Evolutionary conservation across 768 basidiomycete genomes (phyloP).

Genomic region (Macrolepiota albuminosa): DNA sequence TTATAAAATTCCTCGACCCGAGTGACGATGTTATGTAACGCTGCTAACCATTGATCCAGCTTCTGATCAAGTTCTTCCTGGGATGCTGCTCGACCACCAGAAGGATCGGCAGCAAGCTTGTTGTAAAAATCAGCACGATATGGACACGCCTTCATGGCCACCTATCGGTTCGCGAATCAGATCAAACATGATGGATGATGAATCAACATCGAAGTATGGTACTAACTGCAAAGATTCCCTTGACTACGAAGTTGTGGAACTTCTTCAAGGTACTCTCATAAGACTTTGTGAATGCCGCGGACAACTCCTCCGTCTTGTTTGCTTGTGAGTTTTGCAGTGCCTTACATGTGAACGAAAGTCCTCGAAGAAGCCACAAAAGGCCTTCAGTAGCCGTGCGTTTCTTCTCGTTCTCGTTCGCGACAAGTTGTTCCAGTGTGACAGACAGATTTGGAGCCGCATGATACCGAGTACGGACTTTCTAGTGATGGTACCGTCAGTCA

Average conservation of each 20-base stretch:
- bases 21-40: conserved; percentile 49
- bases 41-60: conserved; percentile 63
- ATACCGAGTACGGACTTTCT: conserved; percentile 91
- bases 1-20: conserved; percentile 59
- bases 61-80: conserved; percentile 51
- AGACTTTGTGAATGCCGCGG: conserved; percentile 68
- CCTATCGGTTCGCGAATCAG: conserved; percentile 24
- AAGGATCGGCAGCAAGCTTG: conserved; percentile 57
- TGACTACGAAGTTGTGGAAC: conserved; percentile 77
- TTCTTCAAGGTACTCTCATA: conserved; percentile 82
- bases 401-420: conserved; percentile 87
- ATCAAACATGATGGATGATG: not conserved
- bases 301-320: conserved; percentile 60
- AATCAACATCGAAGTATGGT: not conserved
- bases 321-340: conserved; percentile 70
- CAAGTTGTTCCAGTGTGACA: conserved; percentile 77
- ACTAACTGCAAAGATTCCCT: conserved; percentile 55
- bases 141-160: conserved; percentile 65
- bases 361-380: conserved; percentile 90
- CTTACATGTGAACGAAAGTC: conserved; percentile 83
- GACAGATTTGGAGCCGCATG: conserved; percentile 60
- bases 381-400: conserved; percentile 87
- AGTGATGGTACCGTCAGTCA: not conserved
- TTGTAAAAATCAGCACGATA: conserved; percentile 64
- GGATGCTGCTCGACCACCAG: conserved; percentile 40